Evolutionary conservation across 2,329 filamentous ascomycete genomes (phyloP), one percentile per base, ranked within the genome.

Genomic region (Aspergillus sp.): DNA sequence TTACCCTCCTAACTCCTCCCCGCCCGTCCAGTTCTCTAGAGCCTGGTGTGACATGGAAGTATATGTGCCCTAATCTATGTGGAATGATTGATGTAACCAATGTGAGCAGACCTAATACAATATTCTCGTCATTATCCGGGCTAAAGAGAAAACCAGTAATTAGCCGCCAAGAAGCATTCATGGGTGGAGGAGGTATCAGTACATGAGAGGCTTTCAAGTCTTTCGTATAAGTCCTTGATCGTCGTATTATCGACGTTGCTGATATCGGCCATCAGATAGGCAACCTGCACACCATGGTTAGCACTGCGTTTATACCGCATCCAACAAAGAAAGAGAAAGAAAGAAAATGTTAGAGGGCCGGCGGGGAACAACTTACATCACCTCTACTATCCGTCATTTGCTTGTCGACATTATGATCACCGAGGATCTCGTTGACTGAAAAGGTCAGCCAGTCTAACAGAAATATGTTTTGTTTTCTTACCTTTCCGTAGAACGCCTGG

Each of bases 231-330:
- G 60, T 91, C 87, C 77, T 91, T 93, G 73, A 98, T 91, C 70
- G 96, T 89, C 41, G 82, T 82, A 51, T 85, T 83, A 69, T 89
- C 86, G 66, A 98, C 91, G 62, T 90, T 86, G 78, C 91, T 96
- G 68, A 99, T 90, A 79, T 99, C 95, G 7, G 95, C 95, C 93
- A 99, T 97, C 62, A 99, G 82, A 74, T 99, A 99, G 19, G 95
- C 95, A 64, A 95, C 84, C 83, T 88, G 9, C 9, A 31, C 9
- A 66, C 14, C 56, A 54, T 46, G 12, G 37, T 70, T 57, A 70
- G 56, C 50, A 47, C n/a, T 8, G 24, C 11, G 48, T 9, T 15
- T 6, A 17, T n/a, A 21, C 5, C 23, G 45, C 14, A 21, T 21
- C 4, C 21, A 21, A 24, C 23, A 24, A 24, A 7, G 7, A 24